These are phyloP conservation scores for Ilyonectria robusta DNA, from an alignment of 2,329 filamentous ascomycete genomes.

Conservation along the genomic window DNA sequence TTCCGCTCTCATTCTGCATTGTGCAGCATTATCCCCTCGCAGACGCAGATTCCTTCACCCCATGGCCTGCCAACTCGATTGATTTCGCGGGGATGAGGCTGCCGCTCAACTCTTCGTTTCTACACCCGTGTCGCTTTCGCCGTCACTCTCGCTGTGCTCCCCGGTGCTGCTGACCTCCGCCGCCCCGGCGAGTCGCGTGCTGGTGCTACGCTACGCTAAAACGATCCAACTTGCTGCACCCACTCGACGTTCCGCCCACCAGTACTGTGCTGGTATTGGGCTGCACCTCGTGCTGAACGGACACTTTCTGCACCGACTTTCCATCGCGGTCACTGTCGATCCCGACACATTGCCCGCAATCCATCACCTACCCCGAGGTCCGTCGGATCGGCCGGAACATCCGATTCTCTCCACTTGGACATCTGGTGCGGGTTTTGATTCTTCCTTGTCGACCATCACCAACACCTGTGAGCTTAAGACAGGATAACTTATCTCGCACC, in stretches of 20 bases:
- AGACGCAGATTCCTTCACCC: background rate
- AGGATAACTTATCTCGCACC: background rate
- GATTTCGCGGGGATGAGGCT: constrained; percentile 30
- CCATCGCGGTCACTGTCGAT: constrained; percentile 23
- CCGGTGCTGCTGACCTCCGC: constrained; percentile 21
- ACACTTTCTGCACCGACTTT: constrained; percentile 23
- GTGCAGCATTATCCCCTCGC: background rate
- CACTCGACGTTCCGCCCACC: constrained; percentile 4
- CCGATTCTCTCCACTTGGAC: constrained; percentile 23
- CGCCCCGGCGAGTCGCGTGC: constrained; percentile 21
- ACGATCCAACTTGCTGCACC: constrained; percentile 3
- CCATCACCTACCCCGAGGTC: constrained; percentile 32
- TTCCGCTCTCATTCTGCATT: background rate
- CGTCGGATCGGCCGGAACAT: constrained; percentile 42
- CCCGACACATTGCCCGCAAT: constrained; percentile 26
- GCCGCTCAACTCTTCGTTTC: constrained; percentile 19
- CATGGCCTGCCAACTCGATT: constrained; percentile 9
- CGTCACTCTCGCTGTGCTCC: constrained; percentile 22
- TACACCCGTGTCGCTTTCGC: constrained; percentile 22
- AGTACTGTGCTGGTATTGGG: constrained; percentile 15
- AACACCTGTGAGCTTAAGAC: background rate
- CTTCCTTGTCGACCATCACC: constrained; percentile 6
- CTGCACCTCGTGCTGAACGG: constrained; percentile 2
- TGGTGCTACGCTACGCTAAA: constrained; percentile 24
- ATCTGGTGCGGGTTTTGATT: constrained; percentile 5